These are phyloP conservation scores for Cicer yamashitae DNA, from an alignment of 306 rosid genomes.

Conservation along the genomic window DNA sequence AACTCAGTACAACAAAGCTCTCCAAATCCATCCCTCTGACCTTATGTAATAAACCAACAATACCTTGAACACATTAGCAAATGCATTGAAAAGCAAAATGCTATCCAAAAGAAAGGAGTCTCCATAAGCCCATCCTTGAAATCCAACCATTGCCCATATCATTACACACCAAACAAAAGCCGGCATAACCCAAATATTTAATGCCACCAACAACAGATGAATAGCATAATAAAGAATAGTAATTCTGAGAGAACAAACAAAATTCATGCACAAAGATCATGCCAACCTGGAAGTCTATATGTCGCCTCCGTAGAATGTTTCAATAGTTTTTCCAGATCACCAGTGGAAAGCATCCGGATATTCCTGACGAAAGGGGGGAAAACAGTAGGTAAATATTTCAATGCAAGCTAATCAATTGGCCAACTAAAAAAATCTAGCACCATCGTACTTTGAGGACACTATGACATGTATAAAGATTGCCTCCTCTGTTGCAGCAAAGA, in stretches of 20 bases:
- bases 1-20: slow-evolving; percentile 33
- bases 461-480: slow-evolving; percentile 85
- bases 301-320: slow-evolving; percentile 65
- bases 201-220: slow-evolving; percentile 2
- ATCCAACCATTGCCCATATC: slow-evolving; percentile 27
- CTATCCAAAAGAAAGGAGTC: slow-evolving; percentile 25
- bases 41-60: slow-evolving; percentile 14
- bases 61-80: slow-evolving; percentile 20
- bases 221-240: slow-evolving; percentile 38
- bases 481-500: slow-evolving; percentile 92
- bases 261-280: slow-evolving; percentile 37
- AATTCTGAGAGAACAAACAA: slow-evolving; percentile 26
- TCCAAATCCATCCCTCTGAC: slow-evolving; percentile 18
- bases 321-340: slow-evolving; percentile 74
- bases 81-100: slow-evolving; percentile 33
- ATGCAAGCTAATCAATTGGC: slow-evolving; percentile 19
- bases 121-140: slow-evolving; percentile 33
- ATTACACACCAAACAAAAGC: slow-evolving; percentile 34
- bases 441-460: slow-evolving; percentile 78
- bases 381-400: slow-evolving; percentile 37
- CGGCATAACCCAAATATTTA: slow-evolving; percentile 31
- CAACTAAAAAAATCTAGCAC: slow-evolving; percentile 36
- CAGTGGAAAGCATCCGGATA: slow-evolving; percentile 71
- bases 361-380: slow-evolving; percentile 57
- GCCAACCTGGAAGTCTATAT: slow-evolving; percentile 84